A percentile compares a stretch with the other conserved stretches of the same genome.
phyloP scores from a whole-genome alignment of 805 yeast genomes.

The Lipomyces mesembrius region DNA sequence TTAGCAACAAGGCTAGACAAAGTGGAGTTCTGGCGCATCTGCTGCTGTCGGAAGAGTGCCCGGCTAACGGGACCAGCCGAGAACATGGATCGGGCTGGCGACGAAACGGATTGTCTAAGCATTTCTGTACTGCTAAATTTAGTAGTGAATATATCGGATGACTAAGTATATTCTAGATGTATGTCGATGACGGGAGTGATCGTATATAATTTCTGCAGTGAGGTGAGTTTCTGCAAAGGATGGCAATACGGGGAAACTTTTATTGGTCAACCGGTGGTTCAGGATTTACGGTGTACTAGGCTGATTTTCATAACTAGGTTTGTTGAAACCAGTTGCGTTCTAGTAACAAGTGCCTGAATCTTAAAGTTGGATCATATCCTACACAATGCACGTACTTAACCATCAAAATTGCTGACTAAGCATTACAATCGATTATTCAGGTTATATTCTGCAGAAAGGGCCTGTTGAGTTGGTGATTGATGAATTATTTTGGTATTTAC shows the following conservation, averaged over 20 bases:
- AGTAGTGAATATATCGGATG: neutral
- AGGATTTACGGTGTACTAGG: neutral
- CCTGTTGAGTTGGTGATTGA: neutral
- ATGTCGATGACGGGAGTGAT: neutral
- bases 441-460: neutral
- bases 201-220: neutral
- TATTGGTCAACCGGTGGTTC: neutral
- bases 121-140: conserved; percentile 9
- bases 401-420: neutral
- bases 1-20: conserved; percentile 88
- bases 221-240: neutral
- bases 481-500: neutral
- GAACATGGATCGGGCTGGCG: conserved; percentile 29
- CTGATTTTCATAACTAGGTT: neutral
- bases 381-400: neutral
- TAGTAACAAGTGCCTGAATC: neutral
- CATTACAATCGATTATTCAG: neutral
- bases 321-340: neutral
- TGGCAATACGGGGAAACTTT: neutral
- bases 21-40: conserved; percentile 33
- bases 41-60: conserved; percentile 23
- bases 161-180: neutral
- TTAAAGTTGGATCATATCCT: neutral
- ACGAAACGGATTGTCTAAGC: conserved; percentile 27
- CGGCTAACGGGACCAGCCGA: conserved; percentile 26